Evolutionary conservation across 116 monocot genomes (phyloP), one percentile per base, ranked within the genome.

Genomic region (Dioscorea cayenensis): DNA sequence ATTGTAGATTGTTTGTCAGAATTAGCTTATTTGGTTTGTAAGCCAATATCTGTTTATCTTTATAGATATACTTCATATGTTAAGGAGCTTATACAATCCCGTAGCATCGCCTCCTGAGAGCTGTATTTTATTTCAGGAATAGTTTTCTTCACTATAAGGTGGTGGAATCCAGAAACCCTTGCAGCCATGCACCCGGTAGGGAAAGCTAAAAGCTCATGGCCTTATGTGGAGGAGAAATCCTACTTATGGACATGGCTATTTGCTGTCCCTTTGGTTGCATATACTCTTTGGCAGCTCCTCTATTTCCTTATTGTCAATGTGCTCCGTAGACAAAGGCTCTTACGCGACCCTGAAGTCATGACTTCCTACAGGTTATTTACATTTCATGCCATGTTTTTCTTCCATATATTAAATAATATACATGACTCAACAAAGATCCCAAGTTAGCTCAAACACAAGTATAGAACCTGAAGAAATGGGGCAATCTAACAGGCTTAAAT

Each of bases 311-410:
- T 99, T 67, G 94, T 99, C 36, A 74, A 99, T 78, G 99, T 99
- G n/a, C 77, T 99, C 13, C 90, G 99, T 2, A 73, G 85, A 22
- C 94, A 94, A 66, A 77, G 99, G 38, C 71, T 99, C 12, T 71
- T 99, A 48, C 80, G 80, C 25, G 99, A 99, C 77, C 99, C 99
- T 19, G 99, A 99, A 81, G 91, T 99, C 72, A 93, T 99, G 91
- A 99, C 99, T 67, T 94, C 99, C 66, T 99, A 93, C 82, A 93
- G 99, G 99, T 67, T 36, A 55, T 70, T 65, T 10, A 62, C 18
- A 62, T 62, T 62, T 62, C 21, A 19, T 21, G 21, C 59, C 6
- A 32, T 32, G 25, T 25, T 25, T 25, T 32, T 32, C 4, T 32
- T 32, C 32, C 32, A 32, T 32, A 4, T 32, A 32, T 32, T 3